These are phyloP conservation scores for Auriscalpium microsporum DNA, from an alignment of 768 basidiomycete genomes.

Conservation along the genomic window DNA sequence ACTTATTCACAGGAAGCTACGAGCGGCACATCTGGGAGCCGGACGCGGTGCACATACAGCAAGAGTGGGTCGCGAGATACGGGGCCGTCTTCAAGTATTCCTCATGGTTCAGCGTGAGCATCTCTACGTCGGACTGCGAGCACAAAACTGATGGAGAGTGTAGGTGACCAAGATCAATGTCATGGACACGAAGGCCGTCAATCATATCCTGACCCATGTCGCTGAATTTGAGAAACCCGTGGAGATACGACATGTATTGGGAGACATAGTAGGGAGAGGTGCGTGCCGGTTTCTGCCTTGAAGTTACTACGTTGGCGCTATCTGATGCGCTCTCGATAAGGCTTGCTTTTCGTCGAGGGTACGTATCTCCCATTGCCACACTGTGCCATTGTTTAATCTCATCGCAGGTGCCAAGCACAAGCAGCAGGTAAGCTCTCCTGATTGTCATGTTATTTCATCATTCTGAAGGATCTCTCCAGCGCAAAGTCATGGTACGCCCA, in stretches of 20 bases:
- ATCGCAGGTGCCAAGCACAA: too few species aligned
- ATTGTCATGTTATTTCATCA: too few species aligned
- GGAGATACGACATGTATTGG: background rate
- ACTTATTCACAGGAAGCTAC: background rate
- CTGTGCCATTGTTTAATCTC: too few species aligned
- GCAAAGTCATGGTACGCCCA: too few species aligned
- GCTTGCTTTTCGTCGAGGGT: background rate
- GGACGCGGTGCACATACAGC: background rate
- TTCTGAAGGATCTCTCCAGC: too few species aligned
- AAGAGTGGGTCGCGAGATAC: background rate
- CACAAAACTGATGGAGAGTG: too few species aligned
- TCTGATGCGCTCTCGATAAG: background rate
- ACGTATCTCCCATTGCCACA: background rate
- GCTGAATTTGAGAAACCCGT: slow-evolving; percentile 6
- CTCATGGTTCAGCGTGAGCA: background rate
- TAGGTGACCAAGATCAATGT: background rate
- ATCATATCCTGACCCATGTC: background rate
- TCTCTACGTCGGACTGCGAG: too few species aligned
- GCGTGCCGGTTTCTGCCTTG: background rate
- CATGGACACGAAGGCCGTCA: slow-evolving; percentile 7
- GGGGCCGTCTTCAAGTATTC: background rate
- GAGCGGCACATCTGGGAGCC: background rate
- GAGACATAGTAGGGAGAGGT: slow-evolving; percentile 5
- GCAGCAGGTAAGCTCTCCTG: too few species aligned
- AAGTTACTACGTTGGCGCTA: too few species aligned